A percentile compares a stretch with the other conserved stretches of the same genome.
These are phyloP conservation scores for Linnemannia hyalina DNA, from an alignment of 192 early-diverging fungal genomes.

Conservation along the genomic window DNA sequence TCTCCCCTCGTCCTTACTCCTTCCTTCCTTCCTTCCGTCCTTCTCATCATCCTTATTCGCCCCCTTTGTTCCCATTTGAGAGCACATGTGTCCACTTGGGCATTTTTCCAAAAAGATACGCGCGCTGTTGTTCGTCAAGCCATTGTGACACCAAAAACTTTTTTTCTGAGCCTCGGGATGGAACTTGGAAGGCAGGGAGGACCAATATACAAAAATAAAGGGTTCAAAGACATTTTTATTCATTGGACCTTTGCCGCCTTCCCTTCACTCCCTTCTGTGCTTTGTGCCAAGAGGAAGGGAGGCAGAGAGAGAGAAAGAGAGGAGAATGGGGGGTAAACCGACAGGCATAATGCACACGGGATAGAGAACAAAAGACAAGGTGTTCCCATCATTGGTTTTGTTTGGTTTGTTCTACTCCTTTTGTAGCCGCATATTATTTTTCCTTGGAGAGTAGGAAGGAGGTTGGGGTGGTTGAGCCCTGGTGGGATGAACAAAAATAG, in stretches of 20 bases:
- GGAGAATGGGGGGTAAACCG: not conserved
- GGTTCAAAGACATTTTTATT: not conserved
- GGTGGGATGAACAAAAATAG: too few relatives aligned
- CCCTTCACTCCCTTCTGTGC: too few relatives aligned
- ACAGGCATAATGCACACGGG: not conserved
- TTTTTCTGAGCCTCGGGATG: not conserved
- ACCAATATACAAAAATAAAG: not conserved
- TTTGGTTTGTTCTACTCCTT: not conserved
- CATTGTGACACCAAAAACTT: conserved; percentile 1
- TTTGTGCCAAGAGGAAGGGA: too few relatives aligned
- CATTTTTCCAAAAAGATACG: not conserved
- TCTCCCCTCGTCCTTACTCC: not conserved
- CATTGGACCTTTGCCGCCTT: not conserved
- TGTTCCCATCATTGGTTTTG: not conserved
- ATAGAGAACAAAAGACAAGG: not conserved
- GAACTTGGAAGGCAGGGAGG: too few relatives aligned
- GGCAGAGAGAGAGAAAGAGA: too few relatives aligned
- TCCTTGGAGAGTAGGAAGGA: not conserved
- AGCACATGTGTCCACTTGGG: not conserved
- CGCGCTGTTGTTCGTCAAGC: not conserved
- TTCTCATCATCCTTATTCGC: not conserved
- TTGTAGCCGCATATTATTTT: not conserved
- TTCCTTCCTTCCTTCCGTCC: not conserved
- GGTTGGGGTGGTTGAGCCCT: too few relatives aligned
- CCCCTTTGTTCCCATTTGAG: not conserved